Percentiles rank a stretch among this genome's conserved stretches.
Conservation (phyloP, 257 asterid species). For the Solanum chiquidenum region DNA sequence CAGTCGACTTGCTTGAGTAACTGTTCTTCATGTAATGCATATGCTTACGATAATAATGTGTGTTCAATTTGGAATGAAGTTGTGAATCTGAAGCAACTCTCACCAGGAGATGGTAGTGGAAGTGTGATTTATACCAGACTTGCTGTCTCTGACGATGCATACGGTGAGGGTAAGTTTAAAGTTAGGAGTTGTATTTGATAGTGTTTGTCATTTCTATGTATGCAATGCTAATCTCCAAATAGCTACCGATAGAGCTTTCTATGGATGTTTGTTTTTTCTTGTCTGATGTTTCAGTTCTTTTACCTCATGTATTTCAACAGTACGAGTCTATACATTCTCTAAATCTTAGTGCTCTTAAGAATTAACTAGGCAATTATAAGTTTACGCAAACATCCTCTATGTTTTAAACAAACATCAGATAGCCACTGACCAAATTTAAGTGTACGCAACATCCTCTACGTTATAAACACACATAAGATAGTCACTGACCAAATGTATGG, state of each 20-base stretch:
- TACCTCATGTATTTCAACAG: background rate
- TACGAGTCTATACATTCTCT: background rate
- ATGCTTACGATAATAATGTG: background rate
- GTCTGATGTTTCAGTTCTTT: background rate
- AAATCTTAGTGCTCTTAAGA: background rate
- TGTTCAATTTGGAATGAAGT: constrained; percentile 1
- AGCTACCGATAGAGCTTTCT: background rate
- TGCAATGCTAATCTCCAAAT: background rate
- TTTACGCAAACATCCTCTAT: background rate
- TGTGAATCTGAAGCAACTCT: background rate
- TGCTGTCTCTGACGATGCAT: background rate
- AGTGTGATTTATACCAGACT: background rate
- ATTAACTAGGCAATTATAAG: background rate
- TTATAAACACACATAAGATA: background rate
- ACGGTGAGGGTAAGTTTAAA: background rate
- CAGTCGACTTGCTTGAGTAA: background rate
- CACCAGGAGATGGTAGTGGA: background rate
- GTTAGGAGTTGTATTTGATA: background rate
- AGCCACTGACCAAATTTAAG: background rate
- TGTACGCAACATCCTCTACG: background rate
- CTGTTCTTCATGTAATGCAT: constrained; percentile 1
- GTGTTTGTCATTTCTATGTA: background rate
- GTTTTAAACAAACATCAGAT: background rate
- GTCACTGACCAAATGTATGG: background rate
- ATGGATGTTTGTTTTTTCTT: background rate